phyloP scores from a whole-genome alignment of 345 rosid species.

The Boechera divaricarpa region DNA sequence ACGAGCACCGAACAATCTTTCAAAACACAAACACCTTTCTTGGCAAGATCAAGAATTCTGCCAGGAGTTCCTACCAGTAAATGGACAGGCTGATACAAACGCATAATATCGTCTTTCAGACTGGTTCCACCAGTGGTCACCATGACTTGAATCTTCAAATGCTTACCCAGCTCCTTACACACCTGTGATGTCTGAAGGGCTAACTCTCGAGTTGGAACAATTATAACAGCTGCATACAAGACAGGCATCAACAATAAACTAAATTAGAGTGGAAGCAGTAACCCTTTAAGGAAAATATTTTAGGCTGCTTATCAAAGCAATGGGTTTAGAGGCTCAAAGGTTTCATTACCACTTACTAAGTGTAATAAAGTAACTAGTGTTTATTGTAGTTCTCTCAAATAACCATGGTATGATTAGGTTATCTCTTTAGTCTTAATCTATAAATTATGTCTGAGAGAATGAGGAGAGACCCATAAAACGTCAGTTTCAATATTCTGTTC shows the following conservation, averaged over 20 bases:
- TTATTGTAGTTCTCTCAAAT: background rate
- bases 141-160: constrained; percentile 91
- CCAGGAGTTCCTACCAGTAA: constrained; percentile 95
- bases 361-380: background rate
- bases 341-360: background rate
- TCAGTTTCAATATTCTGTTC: background rate
- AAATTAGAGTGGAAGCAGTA: background rate
- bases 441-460: background rate
- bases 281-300: background rate
- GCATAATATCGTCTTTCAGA: constrained; percentile 94
- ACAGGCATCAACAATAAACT: constrained; percentile 1
- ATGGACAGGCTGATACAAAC: constrained; percentile 92
- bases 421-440: too few species aligned
- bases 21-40: constrained; percentile 85
- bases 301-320: background rate
- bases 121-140: constrained; percentile 97
- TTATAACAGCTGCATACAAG: constrained; percentile 70
- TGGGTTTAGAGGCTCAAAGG: background rate
- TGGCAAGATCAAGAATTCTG: constrained; percentile 88
- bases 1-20: constrained; percentile 91
- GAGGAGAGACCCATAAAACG: background rate
- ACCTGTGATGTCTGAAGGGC: constrained; percentile 97
- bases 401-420: background rate
- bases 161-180: constrained; percentile 91
- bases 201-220: constrained; percentile 90